phyloP scores from a whole-genome alignment of 495 filamentous ascomycete genomes.

The Neurospora tetrasperma region DNA sequence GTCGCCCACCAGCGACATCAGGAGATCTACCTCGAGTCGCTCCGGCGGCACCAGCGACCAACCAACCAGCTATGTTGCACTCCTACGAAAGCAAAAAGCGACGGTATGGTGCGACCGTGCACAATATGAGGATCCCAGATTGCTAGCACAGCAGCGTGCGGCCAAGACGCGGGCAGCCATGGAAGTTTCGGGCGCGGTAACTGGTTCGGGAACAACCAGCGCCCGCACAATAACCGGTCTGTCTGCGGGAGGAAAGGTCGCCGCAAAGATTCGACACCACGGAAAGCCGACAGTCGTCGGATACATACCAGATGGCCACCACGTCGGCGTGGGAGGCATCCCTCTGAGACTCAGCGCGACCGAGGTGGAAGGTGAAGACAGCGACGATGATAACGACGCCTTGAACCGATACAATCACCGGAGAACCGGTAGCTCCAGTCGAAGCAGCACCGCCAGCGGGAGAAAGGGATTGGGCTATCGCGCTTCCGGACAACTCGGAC shows the following conservation, averaged over 20 bases:
- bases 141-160: conserved; percentile 65
- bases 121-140: conserved; percentile 80
- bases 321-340: conserved; percentile 63
- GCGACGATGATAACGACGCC: conserved; percentile 58
- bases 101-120: conserved; percentile 98
- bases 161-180: conserved; percentile 76
- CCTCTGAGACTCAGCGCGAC: conserved; percentile 87
- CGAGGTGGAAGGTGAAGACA: conserved; percentile 79
- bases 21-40: conserved; percentile 60
- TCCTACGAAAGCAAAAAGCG: conserved; percentile 91
- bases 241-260: conserved; percentile 39
- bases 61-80: conserved; percentile 75
- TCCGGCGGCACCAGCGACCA: conserved; percentile 52
- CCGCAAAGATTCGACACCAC: conserved; percentile 75
- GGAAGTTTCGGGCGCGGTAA: conserved; percentile 50
- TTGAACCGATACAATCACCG: conserved; percentile 52
- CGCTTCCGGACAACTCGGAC: conserved; percentile 34
- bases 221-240: conserved; percentile 51
- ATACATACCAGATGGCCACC: conserved; percentile 61
- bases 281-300: conserved; percentile 59
- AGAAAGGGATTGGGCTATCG: conserved; percentile 47
- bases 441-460: conserved; percentile 65
- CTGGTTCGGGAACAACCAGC: conserved; percentile 18
- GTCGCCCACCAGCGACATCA: conserved; percentile 50
- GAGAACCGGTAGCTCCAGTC: conserved; percentile 62